phyloP scores from a whole-genome alignment of 169 alveolate genomes.

The Eimeria zaria region DNA sequence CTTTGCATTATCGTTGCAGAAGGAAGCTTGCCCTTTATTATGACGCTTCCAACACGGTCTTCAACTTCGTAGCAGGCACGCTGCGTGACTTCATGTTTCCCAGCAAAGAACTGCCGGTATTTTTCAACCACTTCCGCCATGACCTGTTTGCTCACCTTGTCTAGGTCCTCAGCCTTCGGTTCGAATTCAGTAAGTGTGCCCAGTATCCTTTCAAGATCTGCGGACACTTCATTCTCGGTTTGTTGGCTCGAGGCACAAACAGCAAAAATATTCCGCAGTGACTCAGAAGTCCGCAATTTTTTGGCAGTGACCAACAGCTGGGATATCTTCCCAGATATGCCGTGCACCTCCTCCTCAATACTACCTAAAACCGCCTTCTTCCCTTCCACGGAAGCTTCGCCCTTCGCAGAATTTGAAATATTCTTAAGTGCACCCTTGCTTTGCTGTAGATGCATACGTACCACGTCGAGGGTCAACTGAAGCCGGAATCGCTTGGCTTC shows the following conservation, averaged over 20 bases:
- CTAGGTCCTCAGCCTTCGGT: not conserved
- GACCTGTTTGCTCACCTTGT: not conserved
- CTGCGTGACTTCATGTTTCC: slow-evolving; percentile 4
- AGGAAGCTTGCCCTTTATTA: not conserved
- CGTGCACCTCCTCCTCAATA: not conserved
- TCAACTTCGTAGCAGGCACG: not conserved
- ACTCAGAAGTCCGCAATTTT: not conserved
- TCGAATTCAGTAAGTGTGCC: slow-evolving; percentile 3
- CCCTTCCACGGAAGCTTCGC: not conserved
- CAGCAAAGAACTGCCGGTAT: not conserved
- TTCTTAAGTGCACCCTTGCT: not conserved
- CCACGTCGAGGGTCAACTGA: not conserved
- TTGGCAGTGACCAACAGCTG: not conserved
- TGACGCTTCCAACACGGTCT: not conserved
- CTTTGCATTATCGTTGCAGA: not conserved
- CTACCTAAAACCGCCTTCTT: not conserved
- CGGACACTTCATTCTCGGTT: not conserved
- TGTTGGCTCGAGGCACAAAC: not conserved
- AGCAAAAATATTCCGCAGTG: not conserved
- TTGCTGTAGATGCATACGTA: not conserved
- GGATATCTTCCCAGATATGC: not conserved
- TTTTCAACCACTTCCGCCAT: not conserved
- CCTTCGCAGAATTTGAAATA: not conserved
- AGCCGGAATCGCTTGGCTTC: slow-evolving; percentile 12
- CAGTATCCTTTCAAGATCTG: not conserved